A percentile compares a stretch with the other conserved stretches of the same genome.
Evolutionary conservation across 306 rosid species (phyloP).

Genomic region (Dryas octopetala): DNA sequence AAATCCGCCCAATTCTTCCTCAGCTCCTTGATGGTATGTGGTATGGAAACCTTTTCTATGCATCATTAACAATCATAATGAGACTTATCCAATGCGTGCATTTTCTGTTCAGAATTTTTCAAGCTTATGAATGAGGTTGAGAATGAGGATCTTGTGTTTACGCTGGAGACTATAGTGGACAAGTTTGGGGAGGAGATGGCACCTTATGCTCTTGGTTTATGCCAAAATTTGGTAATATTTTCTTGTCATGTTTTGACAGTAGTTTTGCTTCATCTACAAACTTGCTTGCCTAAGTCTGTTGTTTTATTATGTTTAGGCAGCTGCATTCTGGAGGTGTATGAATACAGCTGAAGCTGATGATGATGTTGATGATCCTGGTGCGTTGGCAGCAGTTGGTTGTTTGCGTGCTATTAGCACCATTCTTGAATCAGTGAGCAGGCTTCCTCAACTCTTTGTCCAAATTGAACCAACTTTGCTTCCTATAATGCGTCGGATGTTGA

Average conservation of each 20-base stretch:
- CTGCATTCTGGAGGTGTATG: conserved; percentile 97
- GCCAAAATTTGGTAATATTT: conserved; percentile 80
- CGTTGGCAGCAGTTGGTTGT: conserved; percentile 95
- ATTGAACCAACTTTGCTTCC: conserved; percentile 91
- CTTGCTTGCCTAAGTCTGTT: conserved; percentile 5
- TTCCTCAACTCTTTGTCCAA: conserved; percentile 77
- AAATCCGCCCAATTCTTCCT: conserved; percentile 89
- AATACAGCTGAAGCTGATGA: conserved; percentile 88
- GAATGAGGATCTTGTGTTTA: conserved; percentile 95
- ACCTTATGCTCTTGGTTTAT: conserved; percentile 91
- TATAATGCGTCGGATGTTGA: conserved; percentile 85
- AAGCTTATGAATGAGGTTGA: conserved; percentile 98
- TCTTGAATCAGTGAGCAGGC: conserved; percentile 97
- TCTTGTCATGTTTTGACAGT: not conserved
- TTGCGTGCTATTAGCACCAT: conserved; percentile 93
- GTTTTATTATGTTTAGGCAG: conserved; percentile 45
- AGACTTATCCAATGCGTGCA: conserved; percentile 19
- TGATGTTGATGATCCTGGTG: conserved; percentile 89
- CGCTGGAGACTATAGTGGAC: conserved; percentile 96
- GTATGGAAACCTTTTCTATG: conserved; percentile 12
- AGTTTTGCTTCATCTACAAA: not conserved
- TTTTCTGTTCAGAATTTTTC: conserved; percentile 67
- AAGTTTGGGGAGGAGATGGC: conserved; percentile 99
- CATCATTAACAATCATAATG: conserved; percentile 7
- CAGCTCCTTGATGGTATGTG: conserved; percentile 91